These are phyloP conservation scores for Passiflora organensis DNA, from an alignment of 345 rosid species.

Conservation along the genomic window DNA sequence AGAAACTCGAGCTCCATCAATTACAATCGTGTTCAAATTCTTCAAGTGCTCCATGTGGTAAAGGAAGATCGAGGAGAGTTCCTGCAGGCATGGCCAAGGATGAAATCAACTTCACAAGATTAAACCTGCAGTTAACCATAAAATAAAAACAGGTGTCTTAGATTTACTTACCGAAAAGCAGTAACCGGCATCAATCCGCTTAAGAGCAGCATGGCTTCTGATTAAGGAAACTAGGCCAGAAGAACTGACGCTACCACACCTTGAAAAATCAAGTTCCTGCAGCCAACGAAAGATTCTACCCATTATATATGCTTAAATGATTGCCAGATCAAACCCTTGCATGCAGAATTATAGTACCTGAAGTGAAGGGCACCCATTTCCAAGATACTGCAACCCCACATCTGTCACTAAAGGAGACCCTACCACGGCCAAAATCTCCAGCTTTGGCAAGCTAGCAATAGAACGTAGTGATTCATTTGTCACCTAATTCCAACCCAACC, in stretches of 20 bases:
- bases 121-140: too few species aligned
- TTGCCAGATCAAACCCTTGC: neutral
- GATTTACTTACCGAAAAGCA: slow-evolving; percentile 58
- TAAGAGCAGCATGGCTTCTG: slow-evolving; percentile 54
- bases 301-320: too few species aligned
- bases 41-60: slow-evolving; percentile 44
- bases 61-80: slow-evolving; percentile 39
- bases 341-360: slow-evolving; percentile 35
- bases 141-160: neutral
- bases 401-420: slow-evolving; percentile 62
- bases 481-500: slow-evolving; percentile 42
- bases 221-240: slow-evolving; percentile 45
- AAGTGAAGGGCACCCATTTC: slow-evolving; percentile 56
- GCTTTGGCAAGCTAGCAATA: slow-evolving; percentile 51
- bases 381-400: slow-evolving; percentile 53
- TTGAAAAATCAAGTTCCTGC: slow-evolving; percentile 69
- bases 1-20: slow-evolving; percentile 63
- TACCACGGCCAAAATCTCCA: slow-evolving; percentile 58
- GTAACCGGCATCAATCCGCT: slow-evolving; percentile 54
- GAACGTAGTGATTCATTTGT: slow-evolving; percentile 63
- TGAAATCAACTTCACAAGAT: neutral
- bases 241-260: slow-evolving; percentile 62
- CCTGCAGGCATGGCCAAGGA: slow-evolving; percentile 35
- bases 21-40: slow-evolving; percentile 44
- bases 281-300: neutral